A percentile compares a stretch with the other conserved stretches of the same genome.
Evolutionary conservation across 2,329 filamentous ascomycete species (phyloP).

Genomic region (Colletotrichum endophyticum): DNA sequence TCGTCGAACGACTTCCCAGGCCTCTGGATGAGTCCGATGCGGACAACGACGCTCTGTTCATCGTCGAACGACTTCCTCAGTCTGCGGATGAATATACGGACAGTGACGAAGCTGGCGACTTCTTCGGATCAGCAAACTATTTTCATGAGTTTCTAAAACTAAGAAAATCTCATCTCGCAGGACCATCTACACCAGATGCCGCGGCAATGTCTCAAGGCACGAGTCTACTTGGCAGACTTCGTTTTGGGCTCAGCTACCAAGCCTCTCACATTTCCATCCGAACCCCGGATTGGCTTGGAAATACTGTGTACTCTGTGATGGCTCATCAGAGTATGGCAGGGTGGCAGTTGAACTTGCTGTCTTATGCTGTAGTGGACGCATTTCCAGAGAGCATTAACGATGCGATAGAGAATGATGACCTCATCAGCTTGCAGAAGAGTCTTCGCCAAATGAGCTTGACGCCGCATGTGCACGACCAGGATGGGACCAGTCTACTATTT

Average conservation of each 20-base stretch:
- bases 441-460: too few species aligned
- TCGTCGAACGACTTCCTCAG: too few species aligned
- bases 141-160: too few species aligned
- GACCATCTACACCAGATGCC: not conserved
- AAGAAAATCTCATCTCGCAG: not conserved
- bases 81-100: too few species aligned
- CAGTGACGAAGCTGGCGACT: too few species aligned
- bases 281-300: not conserved
- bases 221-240: not conserved
- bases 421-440: too few species aligned
- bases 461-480: too few species aligned
- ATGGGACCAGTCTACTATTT: too few species aligned
- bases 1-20: too few species aligned
- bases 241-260: not conserved
- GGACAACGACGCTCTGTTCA: too few species aligned
- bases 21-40: too few species aligned
- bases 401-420: not conserved
- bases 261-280: not conserved
- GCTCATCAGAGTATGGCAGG: not conserved
- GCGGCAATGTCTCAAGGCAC: not conserved
- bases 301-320: not conserved
- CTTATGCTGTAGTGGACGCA: not conserved
- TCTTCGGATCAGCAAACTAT: too few species aligned
- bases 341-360: not conserved
- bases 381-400: accelerated